These are phyloP conservation scores for Eucalyptus paniculata DNA, from an alignment of 345 rosid genomes.

Conservation along the genomic window DNA sequence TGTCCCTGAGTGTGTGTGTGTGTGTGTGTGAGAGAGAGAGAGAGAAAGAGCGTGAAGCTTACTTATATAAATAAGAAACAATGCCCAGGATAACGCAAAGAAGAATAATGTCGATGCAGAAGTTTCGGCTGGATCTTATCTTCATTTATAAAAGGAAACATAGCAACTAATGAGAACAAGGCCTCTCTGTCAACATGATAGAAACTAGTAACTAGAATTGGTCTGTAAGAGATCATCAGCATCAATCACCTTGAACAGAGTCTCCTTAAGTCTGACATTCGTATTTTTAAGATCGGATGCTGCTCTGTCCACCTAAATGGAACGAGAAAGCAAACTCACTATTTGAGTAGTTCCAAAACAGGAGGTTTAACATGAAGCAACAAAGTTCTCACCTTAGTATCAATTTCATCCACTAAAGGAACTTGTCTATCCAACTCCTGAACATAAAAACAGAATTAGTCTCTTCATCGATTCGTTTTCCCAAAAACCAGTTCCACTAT, in stretches of 20 bases:
- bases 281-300: conserved; percentile 55
- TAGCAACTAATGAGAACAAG: neutral
- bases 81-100: conserved; percentile 67
- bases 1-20: neutral
- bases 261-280: conserved; percentile 70
- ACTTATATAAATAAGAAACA: conserved; percentile 59
- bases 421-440: conserved; percentile 84
- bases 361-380: neutral
- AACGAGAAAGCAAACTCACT: neutral
- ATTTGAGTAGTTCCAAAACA: neutral
- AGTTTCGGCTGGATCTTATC: conserved; percentile 69
- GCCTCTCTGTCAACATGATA: neutral
- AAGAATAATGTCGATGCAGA: conserved; percentile 68
- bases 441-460: neutral
- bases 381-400: conserved; percentile 40
- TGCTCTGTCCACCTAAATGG: conserved; percentile 60
- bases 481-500: neutral
- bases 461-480: neutral
- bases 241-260: conserved; percentile 39
- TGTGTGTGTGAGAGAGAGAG: neutral
- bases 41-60: conserved; percentile 9
- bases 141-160: neutral
- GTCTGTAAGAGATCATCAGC: neutral
- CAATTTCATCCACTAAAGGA: conserved; percentile 77
- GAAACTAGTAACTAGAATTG: neutral